Base-by-base conservation (phyloP, 1,284 basidiomycete species). In the Thelephora terrestris region DNA sequence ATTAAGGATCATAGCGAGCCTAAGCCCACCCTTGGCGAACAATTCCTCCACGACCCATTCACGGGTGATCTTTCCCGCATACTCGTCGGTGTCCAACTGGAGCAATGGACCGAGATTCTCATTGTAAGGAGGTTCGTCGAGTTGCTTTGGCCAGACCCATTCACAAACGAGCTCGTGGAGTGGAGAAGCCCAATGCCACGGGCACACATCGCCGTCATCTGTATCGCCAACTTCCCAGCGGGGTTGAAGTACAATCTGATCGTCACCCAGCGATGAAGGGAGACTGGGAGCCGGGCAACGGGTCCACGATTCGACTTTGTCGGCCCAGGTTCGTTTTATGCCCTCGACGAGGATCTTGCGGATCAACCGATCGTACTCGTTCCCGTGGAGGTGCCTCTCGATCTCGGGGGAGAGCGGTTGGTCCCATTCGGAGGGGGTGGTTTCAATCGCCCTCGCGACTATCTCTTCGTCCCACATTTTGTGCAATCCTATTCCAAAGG, bases 271-370 rank as follows among this genome's bases (percentile, higher is more conserved):
- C 14, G 29, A 10, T 14, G 14, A 12, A 14, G 25, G 18, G 10
- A 46, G 25, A 7, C 25, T 37, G 25, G 18, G 7, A n/a, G 32
- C 52, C 1, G 87, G 85, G 61, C 90, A 93, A 2, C 59, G 53
- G 27, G 87, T 64, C 90, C 89, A 92, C 3, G 59, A 53, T 1
- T 74, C 60, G 18, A 76, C 53, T 32, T 85, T 76, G 49, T 71
- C 65, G 7, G 69, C 62, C 81, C 86, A 92, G 60, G 70, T 71
- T 9, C 70, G 70, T 5, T 25, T 7, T 17, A 87, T 63, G 25
- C 91, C 92, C 59, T 96, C 90, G 73, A 77, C 80, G 59, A 93
- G 78, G 54, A 95, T 79, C 53, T 82, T 89, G 25, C 92, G 83
- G 48, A 95, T 73, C 64, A 88, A 93, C 0, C 90, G 77, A 66